These are phyloP conservation scores for Polychaeton citri DNA, from an alignment of 2,329 filamentous ascomycete species.

Conservation along the genomic window DNA sequence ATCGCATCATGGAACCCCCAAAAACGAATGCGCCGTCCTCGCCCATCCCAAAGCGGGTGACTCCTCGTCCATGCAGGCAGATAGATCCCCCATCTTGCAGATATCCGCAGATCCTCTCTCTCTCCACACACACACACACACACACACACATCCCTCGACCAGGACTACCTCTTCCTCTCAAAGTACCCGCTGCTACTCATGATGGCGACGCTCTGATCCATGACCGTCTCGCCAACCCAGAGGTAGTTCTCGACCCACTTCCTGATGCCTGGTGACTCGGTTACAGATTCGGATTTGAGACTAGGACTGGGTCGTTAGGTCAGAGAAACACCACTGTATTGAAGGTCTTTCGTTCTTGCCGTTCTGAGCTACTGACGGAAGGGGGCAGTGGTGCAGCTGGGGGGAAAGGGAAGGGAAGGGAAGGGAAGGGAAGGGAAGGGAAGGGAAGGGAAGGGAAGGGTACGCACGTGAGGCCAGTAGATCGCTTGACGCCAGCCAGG, in stretches of 20 bases:
- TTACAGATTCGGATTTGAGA: slow-evolving; percentile 74
- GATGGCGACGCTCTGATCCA: slow-evolving; percentile 92
- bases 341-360: slow-evolving; percentile 1
- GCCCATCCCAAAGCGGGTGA: too few relatives aligned
- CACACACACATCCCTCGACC: too few relatives aligned
- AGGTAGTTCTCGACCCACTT: slow-evolving; percentile 90
- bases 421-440: slow-evolving; percentile 1
- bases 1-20: too few relatives aligned
- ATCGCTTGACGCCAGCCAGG: slow-evolving; percentile 92
- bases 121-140: too few relatives aligned
- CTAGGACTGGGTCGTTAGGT: slow-evolving; percentile 52
- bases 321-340: neutral
- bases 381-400: slow-evolving; percentile 1
- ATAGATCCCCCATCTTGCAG: too few relatives aligned
- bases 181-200: slow-evolving; percentile 83
- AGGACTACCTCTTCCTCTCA: slow-evolving; percentile 65
- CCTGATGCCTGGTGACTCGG: slow-evolving; percentile 70
- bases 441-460: slow-evolving; percentile 5
- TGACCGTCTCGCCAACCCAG: slow-evolving; percentile 89
- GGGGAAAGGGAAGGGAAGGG: slow-evolving; percentile 1
- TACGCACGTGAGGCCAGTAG: slow-evolving; percentile 92
- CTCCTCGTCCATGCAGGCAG: too few relatives aligned
- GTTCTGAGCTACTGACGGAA: neutral
- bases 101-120: too few relatives aligned
- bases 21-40: too few relatives aligned